Percentiles rank a stretch among this genome's conserved stretches.
Conservation (phyloP, 2,329 filamentous ascomycete species). For the Colletotrichum sublineola region DNA sequence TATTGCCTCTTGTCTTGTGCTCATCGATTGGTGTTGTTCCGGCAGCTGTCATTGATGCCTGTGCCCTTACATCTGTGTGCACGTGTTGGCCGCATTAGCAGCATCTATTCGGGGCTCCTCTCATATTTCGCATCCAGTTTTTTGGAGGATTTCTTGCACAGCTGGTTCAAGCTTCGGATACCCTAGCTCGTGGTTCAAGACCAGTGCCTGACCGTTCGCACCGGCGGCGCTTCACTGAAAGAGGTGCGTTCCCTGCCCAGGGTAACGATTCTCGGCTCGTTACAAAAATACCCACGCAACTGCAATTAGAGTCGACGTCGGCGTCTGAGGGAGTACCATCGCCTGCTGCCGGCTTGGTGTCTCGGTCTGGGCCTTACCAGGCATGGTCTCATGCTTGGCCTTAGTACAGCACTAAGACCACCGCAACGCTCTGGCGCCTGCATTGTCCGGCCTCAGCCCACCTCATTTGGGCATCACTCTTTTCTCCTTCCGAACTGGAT, state of each 20-base stretch:
- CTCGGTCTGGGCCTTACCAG: conserved; percentile 7
- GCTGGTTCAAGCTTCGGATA: neutral
- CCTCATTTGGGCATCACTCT: neutral
- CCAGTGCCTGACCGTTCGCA: neutral
- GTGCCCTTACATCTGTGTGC: neutral
- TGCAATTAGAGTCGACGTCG: neutral
- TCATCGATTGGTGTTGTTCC: neutral
- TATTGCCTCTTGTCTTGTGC: neutral
- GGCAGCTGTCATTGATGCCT: neutral
- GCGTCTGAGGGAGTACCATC: conserved; percentile 5
- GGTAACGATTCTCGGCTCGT: neutral
- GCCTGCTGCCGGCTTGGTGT: conserved; percentile 15
- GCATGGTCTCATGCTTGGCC: conserved; percentile 12
- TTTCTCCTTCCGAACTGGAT: neutral
- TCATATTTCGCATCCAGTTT: neutral
- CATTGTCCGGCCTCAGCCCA: conserved; percentile 16
- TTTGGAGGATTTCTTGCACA: neutral
- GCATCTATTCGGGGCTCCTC: neutral
- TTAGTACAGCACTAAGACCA: conserved; percentile 20
- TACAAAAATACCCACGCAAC: neutral
- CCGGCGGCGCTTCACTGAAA: neutral
- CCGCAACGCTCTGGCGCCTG: conserved; percentile 30
- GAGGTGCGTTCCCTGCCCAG: neutral
- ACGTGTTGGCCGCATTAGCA: neutral
- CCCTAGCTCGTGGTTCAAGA: neutral